Evolutionary conservation across 2,329 filamentous ascomycete species (phyloP), one percentile per base, ranked within the genome.

Genomic region (Aureobasidium sp.): DNA sequence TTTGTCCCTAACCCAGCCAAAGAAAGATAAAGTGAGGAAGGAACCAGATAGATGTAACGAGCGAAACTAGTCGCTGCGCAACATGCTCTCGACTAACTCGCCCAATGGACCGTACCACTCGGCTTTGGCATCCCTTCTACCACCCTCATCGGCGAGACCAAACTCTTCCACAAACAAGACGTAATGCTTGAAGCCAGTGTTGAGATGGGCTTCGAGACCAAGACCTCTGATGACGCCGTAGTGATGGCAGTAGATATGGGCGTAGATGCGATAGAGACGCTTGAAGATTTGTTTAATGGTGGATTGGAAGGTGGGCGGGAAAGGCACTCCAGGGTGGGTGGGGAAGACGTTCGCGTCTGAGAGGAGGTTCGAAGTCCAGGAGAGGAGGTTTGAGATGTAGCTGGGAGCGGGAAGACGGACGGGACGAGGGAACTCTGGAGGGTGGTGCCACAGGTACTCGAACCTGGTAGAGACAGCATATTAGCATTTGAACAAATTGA

Each of bases 231-330:
- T 88, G 67, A 99, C 92, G 39, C 92, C 92, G 77, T 99, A 99
- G 76, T 99, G 94, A 62, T 92, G 90, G 83, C 96, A 97, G 80
- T 99, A 99, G 64, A 99, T 86, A 76, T 99, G 94, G 52, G 94
- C 88, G 72, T 99, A 99, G 68, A 97, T 93, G 63, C 94, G 89
- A 81, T 97, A 99, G 79, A 99, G 88, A 72, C 94, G 89, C 83
- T 99, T 99, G 85, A 99, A 97, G 88, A 99, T 97, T 77, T 97
- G 94, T 69, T 92, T 89, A 79, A 97, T 93, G 70, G 97, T 94
- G 66, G 88, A 88, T 68, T 93, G 82, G 74, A 97, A 97, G 67
- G 90, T 89, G 66, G 89, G 85, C 2, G 94, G 94, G 75, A 99
- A 99, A 4, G 93, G 90, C 11, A 97, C 92, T 67, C 94, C 90